Conservation (phyloP, 169 alveolate species). For the Cryptosporidium andersoni region DNA sequence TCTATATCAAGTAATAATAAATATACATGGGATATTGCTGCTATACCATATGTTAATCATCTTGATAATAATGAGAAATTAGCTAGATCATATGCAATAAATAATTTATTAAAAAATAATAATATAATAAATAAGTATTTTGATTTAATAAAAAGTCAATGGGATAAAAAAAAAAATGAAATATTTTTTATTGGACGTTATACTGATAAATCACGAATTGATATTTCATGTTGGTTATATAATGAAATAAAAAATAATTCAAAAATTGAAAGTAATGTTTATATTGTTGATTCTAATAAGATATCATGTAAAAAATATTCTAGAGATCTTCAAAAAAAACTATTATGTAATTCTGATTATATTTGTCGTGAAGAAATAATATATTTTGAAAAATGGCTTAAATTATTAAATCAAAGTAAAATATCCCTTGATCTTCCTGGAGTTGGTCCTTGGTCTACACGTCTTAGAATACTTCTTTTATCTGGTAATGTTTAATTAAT, state of each 20-base stretch:
- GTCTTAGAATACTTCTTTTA: constrained; percentile 42
- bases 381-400: constrained; percentile 14
- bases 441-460: constrained; percentile 64
- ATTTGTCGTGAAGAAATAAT: constrained; percentile 28
- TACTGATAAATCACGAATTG: constrained; percentile 37
- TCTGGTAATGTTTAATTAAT: constrained; percentile 38
- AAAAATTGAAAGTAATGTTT: constrained; percentile 4
- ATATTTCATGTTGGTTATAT: constrained; percentile 20
- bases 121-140: not conserved
- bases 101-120: not conserved
- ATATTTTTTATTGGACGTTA: constrained; percentile 60
- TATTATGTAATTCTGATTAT: constrained; percentile 10
- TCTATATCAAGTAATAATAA: constrained; percentile 25
- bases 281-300: constrained; percentile 49
- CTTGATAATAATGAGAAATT: constrained; percentile 18
- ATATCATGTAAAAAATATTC: constrained; percentile 54
- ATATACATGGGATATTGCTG: constrained; percentile 22
- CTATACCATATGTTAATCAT: constrained; percentile 58
- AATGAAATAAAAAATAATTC: not conserved
- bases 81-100: constrained; percentile 14
- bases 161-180: constrained; percentile 5
- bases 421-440: constrained; percentile 55
- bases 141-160: not conserved
- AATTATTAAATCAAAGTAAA: constrained; percentile 7
- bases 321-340: constrained; percentile 7